phyloP scores from a whole-genome alignment of 2,329 filamentous ascomycete genomes.

The Fusarium sp. region DNA sequence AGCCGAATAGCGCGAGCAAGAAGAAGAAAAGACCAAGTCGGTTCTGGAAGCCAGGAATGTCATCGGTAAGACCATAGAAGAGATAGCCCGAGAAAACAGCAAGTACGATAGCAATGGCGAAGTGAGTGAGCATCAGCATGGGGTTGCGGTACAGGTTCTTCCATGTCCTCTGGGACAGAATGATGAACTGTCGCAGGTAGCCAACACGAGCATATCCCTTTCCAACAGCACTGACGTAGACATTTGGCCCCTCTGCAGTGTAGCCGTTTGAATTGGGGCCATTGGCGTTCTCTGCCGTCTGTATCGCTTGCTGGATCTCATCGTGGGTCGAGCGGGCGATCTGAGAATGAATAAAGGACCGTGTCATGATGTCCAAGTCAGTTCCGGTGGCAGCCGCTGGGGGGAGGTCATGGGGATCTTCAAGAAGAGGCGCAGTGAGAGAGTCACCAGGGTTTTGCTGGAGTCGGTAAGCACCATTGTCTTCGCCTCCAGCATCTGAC shows the following conservation, averaged over 20 bases:
- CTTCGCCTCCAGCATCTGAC: constrained; percentile 65
- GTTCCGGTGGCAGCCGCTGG: constrained; percentile 71
- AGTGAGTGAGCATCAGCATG: constrained; percentile 98
- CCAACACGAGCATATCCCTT: constrained; percentile 86
- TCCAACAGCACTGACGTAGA: constrained; percentile 69
- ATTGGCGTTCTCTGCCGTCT: constrained; percentile 74
- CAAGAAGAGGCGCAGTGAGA: constrained; percentile 69
- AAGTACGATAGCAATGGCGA: constrained; percentile 93
- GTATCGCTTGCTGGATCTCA: constrained; percentile 79
- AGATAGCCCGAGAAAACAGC: constrained; percentile 94
- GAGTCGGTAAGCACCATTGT: constrained; percentile 63
- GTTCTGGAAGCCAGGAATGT: constrained; percentile 98
- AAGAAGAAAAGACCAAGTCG: constrained; percentile 98
- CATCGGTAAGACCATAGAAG: constrained; percentile 95
- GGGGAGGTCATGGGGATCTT: constrained; percentile 74
- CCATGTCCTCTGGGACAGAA: constrained; percentile 92
- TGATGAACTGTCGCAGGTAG: constrained; percentile 83
- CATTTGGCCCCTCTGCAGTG: constrained; percentile 58
- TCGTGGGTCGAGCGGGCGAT: constrained; percentile 79
- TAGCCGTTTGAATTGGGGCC: constrained; percentile 67
- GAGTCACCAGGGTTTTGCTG: constrained; percentile 57
- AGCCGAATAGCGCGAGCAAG: constrained; percentile 92
- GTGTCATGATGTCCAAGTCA: constrained; percentile 84
- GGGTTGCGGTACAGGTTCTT: constrained; percentile 97
- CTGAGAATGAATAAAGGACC: constrained; percentile 79